These are phyloP conservation scores for Stephanocyclus meneghinianus DNA, from an alignment of 352 stramenopile species.

Conservation along the genomic window DNA sequence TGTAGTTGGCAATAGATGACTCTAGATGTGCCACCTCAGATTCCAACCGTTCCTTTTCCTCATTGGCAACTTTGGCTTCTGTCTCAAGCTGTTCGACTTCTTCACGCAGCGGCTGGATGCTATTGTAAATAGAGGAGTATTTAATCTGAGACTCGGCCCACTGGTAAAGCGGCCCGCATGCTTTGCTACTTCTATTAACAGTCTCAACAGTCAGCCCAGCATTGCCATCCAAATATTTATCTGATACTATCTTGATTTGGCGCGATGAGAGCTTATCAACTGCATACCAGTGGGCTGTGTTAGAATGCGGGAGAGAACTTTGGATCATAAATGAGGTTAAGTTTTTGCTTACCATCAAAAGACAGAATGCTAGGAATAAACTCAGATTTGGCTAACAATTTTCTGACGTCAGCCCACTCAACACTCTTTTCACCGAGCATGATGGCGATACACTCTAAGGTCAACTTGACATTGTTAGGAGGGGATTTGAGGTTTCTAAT, in stretches of 20 bases:
- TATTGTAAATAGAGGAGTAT: constrained; percentile 97
- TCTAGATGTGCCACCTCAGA: constrained; percentile 93
- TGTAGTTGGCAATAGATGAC: constrained; percentile 95
- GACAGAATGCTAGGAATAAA: constrained; percentile 99
- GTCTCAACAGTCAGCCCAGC: constrained; percentile 76
- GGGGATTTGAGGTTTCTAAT: constrained; percentile 94
- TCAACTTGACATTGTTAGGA: constrained; percentile 94
- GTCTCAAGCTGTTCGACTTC: constrained; percentile 97
- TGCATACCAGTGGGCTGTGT: neutral
- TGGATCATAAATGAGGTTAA: neutral
- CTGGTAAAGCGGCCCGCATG: constrained; percentile 98
- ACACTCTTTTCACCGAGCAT: constrained; percentile 96
- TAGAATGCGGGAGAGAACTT: neutral
- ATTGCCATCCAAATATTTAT: constrained; percentile 93
- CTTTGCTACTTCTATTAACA: constrained; percentile 83
- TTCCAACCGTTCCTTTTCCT: constrained; percentile 90
- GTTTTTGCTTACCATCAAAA: constrained; percentile 86
- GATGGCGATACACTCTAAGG: constrained; percentile 89
- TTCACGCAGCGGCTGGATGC: constrained; percentile 96
- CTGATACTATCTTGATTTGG: constrained; percentile 92
- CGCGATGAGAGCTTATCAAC: constrained; percentile 93
- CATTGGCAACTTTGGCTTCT: constrained; percentile 89
- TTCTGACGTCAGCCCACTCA: constrained; percentile 96
- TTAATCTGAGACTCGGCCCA: constrained; percentile 98
- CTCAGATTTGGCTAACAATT: constrained; percentile 94